Conservation (phyloP, 2,329 filamentous ascomycete species). For the Aureobasidium vineae region DNA sequence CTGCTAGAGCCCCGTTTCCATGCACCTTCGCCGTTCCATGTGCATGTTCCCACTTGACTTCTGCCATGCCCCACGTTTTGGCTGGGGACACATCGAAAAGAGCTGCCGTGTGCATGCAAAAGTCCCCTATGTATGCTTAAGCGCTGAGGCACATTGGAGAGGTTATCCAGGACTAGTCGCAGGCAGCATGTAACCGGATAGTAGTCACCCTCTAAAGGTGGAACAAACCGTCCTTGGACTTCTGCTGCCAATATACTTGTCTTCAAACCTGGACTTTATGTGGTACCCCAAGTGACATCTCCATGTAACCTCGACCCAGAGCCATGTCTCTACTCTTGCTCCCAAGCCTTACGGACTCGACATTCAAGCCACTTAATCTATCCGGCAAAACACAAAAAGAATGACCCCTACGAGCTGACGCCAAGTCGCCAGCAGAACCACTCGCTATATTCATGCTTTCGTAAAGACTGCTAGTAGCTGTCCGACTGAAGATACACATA, state of each 20-base stretch:
- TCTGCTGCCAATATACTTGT: constrained; percentile 5
- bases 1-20: constrained; percentile 6
- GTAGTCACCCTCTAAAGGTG: background rate
- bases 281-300: background rate
- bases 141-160: background rate
- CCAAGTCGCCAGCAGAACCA: background rate
- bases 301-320: constrained; percentile 21
- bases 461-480: background rate
- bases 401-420: background rate
- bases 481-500: background rate
- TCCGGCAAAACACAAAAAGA: constrained; percentile 14
- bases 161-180: background rate
- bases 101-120: background rate
- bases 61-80: constrained; percentile 20
- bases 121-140: constrained; percentile 1
- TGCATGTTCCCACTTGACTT: constrained; percentile 10
- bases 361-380: constrained; percentile 20
- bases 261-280: background rate
- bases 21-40: constrained; percentile 17
- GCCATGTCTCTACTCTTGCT: background rate
- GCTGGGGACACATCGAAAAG: background rate
- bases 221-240: background rate
- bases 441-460: background rate
- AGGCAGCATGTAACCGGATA: background rate
- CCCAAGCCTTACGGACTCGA: constrained; percentile 13